Evolutionary conservation across 2,329 filamentous ascomycete genomes (phyloP), one percentile per base, ranked within the genome.

Genomic region (Fusarium equiseti): DNA sequence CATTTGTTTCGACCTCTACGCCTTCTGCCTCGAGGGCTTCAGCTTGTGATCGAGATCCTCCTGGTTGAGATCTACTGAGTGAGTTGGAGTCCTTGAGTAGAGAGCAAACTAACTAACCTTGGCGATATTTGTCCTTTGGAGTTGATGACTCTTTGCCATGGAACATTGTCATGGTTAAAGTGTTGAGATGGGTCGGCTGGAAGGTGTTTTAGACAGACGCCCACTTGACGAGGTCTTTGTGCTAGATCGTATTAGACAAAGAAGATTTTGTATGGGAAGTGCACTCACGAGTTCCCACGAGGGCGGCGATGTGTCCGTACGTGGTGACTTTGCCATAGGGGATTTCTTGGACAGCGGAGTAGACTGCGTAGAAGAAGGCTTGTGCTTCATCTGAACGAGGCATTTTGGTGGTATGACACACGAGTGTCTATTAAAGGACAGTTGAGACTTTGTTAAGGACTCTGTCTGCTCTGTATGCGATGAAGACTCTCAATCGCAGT

Each of bases 111-210:
- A 7, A 54, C 71, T 22, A 51, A 95, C 93, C 95, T 89, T 10
- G 92, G 92, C 46, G 94, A 97, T 72, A 98, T 97, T 63, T 89
- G 84, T 24, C 95, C 95, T 80, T 92, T 95, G 16, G 93, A 84
- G 79, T 95, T 97, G 78, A 98, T 92, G 64, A 98, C 93, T 62
- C 96, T 86, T 83, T 98, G 95, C 95, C 95, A 98, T 0, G 95
- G 95, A 6, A 98, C 95, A 71, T 91, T 98, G 26, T 83, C 84
- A 63, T 87, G 84, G 79, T 97, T 91, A 82, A 91, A 97, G 61
- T 81, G 84, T 59, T 78, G 71, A 0, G 82, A 79, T 0, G 83
- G 75, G 61, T 88, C 84, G 9, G 82, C 77, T 2, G 94, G 88
- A 15, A 98, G 89, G 78, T 97, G 91, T 79, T 97, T 98, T 27